Conservation (phyloP, 2,329 filamentous ascomycete species). For the Monilinia polystroma region DNA sequence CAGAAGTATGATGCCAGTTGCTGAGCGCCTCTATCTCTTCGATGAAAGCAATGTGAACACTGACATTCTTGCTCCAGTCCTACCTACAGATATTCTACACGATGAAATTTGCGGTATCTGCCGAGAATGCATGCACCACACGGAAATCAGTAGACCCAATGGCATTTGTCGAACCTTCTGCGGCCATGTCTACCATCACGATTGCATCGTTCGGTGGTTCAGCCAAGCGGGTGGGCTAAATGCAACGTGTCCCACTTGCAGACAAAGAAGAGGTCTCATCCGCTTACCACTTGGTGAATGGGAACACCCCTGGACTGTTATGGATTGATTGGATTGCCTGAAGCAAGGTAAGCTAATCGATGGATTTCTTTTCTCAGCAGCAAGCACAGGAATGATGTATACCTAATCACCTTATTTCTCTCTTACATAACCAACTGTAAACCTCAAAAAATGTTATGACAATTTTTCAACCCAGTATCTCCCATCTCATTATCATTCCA, state of each 20-base stretch:
- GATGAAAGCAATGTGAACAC: not conserved
- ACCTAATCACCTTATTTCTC: too few relatives aligned
- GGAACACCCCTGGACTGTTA: too few relatives aligned
- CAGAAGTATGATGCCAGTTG: not conserved
- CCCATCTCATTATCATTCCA: not conserved
- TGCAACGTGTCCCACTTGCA: not conserved
- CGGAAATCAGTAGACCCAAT: not conserved
- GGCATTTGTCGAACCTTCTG: not conserved
- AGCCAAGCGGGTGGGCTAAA: too few relatives aligned
- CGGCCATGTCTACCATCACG: not conserved
- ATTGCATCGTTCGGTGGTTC: slow-evolving; percentile 5
- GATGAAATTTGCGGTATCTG: not conserved
- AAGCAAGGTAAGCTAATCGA: too few relatives aligned
- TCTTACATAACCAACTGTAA: too few relatives aligned
- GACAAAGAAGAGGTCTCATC: not conserved
- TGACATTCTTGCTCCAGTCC: not conserved
- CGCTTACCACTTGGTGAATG: not conserved
- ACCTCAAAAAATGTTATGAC: not conserved
- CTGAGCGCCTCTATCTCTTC: not conserved
- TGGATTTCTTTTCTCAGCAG: too few relatives aligned
- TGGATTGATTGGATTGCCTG: too few relatives aligned
- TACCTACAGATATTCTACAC: not conserved
- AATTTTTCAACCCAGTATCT: not conserved
- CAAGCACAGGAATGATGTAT: too few relatives aligned
- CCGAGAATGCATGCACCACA: not conserved